Evolutionary conservation across 305 asterid genomes (phyloP).

Genomic region (Caryopteris hybrid): DNA sequence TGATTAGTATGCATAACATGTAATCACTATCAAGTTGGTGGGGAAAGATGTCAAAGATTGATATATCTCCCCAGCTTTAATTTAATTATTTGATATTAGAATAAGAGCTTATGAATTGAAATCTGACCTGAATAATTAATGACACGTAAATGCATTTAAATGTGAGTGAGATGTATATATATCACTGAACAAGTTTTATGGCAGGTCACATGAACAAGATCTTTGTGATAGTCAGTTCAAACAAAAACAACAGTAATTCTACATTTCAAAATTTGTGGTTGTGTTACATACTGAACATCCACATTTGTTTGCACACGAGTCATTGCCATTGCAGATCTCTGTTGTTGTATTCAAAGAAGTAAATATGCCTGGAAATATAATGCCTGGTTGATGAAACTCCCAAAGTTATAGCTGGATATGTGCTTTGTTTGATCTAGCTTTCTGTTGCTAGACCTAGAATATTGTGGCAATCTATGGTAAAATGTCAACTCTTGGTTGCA

Average conservation of each 20-base stretch:
- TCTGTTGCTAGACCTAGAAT: not conserved
- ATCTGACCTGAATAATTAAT: not conserved
- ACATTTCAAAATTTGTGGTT: not conserved
- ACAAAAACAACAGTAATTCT: not conserved
- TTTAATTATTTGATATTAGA: constrained; percentile 5
- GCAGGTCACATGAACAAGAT: not conserved
- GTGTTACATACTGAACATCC: not conserved
- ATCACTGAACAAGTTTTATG: not conserved
- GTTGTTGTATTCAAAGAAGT: not conserved
- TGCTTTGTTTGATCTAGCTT: not conserved
- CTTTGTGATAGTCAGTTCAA: not conserved
- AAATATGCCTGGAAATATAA: not conserved
- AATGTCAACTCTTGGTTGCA: not conserved
- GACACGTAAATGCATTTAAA: not conserved
- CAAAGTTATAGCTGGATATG: not conserved
- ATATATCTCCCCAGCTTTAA: not conserved
- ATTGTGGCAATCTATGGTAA: not conserved
- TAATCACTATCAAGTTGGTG: not conserved
- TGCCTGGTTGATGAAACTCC: not conserved
- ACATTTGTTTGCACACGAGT: not conserved
- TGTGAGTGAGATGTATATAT: not conserved
- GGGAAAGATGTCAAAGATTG: not conserved
- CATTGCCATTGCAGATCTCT: not conserved
- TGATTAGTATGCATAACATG: constrained; percentile 1
- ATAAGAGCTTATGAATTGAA: not conserved